Evolutionary conservation across 495 filamentous ascomycete species (phyloP).

Genomic region (Mytilinidion resinicola): DNA sequence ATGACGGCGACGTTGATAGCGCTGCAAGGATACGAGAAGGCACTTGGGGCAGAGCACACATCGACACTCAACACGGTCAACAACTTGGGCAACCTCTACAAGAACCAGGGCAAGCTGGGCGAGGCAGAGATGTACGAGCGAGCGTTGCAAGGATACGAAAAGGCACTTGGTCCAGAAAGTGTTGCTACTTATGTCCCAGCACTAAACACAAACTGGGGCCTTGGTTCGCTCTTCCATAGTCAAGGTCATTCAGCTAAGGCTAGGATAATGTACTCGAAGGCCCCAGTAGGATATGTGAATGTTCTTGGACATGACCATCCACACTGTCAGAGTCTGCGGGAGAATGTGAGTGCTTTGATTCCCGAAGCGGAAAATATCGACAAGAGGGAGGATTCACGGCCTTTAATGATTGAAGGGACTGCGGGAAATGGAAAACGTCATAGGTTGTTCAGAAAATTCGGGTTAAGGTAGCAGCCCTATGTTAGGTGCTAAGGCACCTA

Average conservation of each 20-base stretch:
- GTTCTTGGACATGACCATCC: constrained; percentile 5
- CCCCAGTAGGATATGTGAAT: constrained; percentile 8
- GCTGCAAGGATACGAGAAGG: too few relatives aligned
- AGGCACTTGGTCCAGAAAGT: constrained; percentile 37
- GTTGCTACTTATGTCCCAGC: constrained; percentile 25
- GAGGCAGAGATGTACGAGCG: constrained; percentile 10
- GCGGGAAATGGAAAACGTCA: not conserved
- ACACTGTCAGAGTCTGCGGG: not conserved
- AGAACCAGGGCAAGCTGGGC: constrained; percentile 30
- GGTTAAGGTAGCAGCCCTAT: not conserved
- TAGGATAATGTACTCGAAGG: constrained; percentile 5
- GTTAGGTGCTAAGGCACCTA: too few relatives aligned
- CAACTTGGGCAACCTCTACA: too few relatives aligned
- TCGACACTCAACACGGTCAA: too few relatives aligned
- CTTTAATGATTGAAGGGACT: not conserved
- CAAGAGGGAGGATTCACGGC: not conserved
- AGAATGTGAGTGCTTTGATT: not conserved
- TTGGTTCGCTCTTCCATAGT: constrained; percentile 22
- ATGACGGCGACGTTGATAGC: too few relatives aligned
- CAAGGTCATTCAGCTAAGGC: constrained; percentile 7
- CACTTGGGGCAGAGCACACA: too few relatives aligned
- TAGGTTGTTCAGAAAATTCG: not conserved
- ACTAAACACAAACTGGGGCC: constrained; percentile 37
- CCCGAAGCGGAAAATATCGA: not conserved
- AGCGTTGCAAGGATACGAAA: constrained; percentile 30